Evolutionary conservation across 169 alveolate species (phyloP).

Genomic region (Hepatocystis sp.): DNA sequence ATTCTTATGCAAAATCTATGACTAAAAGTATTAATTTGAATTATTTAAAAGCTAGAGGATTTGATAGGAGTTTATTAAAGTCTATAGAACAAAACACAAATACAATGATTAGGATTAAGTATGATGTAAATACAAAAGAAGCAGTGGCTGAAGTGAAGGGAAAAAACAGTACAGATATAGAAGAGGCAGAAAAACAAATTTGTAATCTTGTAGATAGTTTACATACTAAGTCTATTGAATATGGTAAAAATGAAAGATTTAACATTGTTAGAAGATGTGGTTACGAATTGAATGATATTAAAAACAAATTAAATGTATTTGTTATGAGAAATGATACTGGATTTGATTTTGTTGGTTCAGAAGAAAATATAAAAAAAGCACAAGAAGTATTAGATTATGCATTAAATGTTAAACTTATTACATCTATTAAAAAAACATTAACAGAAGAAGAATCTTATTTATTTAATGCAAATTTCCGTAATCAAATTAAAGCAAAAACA

Average conservation of each 20-base stretch:
- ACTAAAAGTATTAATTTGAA: constrained; percentile 37
- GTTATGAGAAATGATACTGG: constrained; percentile 66
- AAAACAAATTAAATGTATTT: constrained; percentile 37
- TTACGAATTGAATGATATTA: constrained; percentile 65
- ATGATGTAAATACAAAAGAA: constrained; percentile 43
- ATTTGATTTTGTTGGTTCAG: constrained; percentile 33
- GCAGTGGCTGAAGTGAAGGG: constrained; percentile 65
- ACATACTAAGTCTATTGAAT: constrained; percentile 26
- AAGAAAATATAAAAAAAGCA: constrained; percentile 41
- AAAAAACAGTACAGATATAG: constrained; percentile 26
- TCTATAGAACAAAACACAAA: constrained; percentile 33
- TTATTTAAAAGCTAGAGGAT: constrained; percentile 55
- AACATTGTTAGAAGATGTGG: constrained; percentile 41
- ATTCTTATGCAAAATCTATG: constrained; percentile 16
- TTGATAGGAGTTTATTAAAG: constrained; percentile 43
- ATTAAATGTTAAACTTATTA: constrained; percentile 28
- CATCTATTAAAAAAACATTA: constrained; percentile 50
- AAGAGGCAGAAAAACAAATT: constrained; percentile 61
- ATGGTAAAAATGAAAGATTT: constrained; percentile 54
- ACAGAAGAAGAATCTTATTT: constrained; percentile 56
- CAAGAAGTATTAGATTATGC: constrained; percentile 50
- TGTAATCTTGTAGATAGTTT: constrained; percentile 26
- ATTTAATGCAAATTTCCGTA: constrained; percentile 55
- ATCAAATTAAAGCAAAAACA: constrained; percentile 35
- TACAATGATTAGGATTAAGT: constrained; percentile 51